Evolutionary conservation across 768 basidiomycete genomes (phyloP).

Genomic region (Clitopilus passeckerianus): DNA sequence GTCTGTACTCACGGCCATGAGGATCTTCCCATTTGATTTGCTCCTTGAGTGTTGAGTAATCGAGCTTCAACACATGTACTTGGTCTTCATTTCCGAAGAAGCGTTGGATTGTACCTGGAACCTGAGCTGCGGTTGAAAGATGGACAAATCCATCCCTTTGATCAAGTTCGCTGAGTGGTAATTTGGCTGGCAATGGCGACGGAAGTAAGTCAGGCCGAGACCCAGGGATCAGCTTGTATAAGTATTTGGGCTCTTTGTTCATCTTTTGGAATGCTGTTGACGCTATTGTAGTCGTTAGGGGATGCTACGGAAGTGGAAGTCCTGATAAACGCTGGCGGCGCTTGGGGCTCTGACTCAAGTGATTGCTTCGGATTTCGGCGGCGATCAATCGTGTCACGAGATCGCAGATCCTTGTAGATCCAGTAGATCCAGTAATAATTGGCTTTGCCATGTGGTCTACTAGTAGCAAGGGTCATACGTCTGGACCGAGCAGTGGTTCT

Average conservation of each 20-base stretch:
- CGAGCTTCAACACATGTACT: conserved; percentile 39
- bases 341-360: too few species aligned
- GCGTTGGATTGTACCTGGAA: conserved; percentile 37
- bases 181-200: conserved; percentile 32
- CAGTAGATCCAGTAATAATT: too few species aligned
- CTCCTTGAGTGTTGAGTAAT: conserved; percentile 31
- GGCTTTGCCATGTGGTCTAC: too few species aligned
- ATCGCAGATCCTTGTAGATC: too few species aligned
- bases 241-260: conserved; percentile 37
- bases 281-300: too few species aligned
- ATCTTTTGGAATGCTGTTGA: background rate
- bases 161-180: conserved; percentile 50
- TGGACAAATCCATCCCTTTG: conserved; percentile 45
- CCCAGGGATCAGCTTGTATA: conserved; percentile 57
- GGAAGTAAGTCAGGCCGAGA: conserved; percentile 27
- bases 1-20: conserved; percentile 21
- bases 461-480: too few species aligned
- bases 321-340: too few species aligned
- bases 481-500: too few species aligned
- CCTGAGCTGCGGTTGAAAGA: conserved; percentile 47
- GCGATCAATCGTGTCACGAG: too few species aligned
- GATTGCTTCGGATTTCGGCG: too few species aligned
- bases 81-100: conserved; percentile 37
- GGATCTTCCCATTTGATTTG: conserved; percentile 47
- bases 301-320: too few species aligned